Evolutionary conservation across 148 eudicot species (phyloP).

Genomic region (Polygonum aviculare): DNA sequence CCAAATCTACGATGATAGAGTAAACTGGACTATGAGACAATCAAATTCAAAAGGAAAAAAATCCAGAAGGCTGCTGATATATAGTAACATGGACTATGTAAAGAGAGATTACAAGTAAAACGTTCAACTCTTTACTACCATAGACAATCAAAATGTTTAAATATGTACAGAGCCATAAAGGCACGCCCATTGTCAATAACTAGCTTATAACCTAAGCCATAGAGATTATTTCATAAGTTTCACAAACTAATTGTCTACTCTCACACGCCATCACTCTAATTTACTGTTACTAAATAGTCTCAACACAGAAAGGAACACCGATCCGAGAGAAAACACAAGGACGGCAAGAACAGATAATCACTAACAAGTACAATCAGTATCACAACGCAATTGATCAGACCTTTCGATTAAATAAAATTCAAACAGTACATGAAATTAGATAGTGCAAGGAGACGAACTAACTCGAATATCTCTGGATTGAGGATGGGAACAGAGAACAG

Average conservation of each 20-base stretch:
- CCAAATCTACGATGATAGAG: not conserved
- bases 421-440: not conserved
- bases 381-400: not conserved
- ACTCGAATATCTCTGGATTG: conserved; percentile 87
- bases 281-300: no score
- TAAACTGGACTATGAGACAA: not conserved
- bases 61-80: no score
- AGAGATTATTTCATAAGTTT: no score
- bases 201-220: no score
- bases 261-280: no score
- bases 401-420: not conserved
- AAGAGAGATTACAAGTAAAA: no score
- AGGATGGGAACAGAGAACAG: conserved; percentile 89
- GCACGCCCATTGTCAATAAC: no score
- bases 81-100: no score
- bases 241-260: no score
- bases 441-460: conserved; percentile 4
- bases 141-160: no score
- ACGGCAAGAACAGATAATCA: not conserved
- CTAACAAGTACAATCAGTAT: not conserved
- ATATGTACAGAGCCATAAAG: no score
- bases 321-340: not conserved
- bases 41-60: not conserved
- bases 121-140: no score
- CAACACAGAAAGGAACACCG: not conserved